These are phyloP conservation scores for Penicillium sp. DNA, from an alignment of 2,329 filamentous ascomycete genomes.

Conservation along the genomic window DNA sequence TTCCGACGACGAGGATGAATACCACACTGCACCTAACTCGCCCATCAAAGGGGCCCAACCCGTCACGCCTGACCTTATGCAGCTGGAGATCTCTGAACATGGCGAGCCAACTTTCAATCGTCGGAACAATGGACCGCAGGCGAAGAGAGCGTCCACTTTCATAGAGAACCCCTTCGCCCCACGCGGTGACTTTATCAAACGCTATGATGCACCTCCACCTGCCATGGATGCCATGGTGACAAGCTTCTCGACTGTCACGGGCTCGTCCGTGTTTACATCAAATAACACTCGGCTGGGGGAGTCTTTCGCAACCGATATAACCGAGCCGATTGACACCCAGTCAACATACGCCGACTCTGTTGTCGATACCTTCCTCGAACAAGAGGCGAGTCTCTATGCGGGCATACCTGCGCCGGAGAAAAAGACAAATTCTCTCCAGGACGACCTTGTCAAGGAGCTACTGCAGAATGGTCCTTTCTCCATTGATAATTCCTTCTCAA, in stretches of 20 bases:
- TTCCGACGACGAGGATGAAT: conserved; percentile 22
- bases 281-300: conserved; percentile 3
- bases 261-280: conserved; percentile 17
- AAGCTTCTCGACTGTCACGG: conserved; percentile 25
- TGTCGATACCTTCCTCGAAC: conserved; percentile 12
- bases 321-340: conserved; percentile 24
- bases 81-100: not conserved
- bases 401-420: conserved; percentile 2
- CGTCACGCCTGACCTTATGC: not conserved
- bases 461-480: conserved; percentile 36
- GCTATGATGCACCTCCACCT: conserved; percentile 16
- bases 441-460: conserved; percentile 28
- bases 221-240: conserved; percentile 7
- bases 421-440: conserved; percentile 10
- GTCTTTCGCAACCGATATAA: conserved; percentile 31
- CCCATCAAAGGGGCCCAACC: conserved; percentile 16
- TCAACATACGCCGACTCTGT: conserved; percentile 28
- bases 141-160: conserved; percentile 3
- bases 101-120: not conserved
- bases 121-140: not conserved
- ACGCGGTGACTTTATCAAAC: conserved; percentile 2
- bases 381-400: conserved; percentile 8
- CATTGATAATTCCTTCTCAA: conserved; percentile 21
- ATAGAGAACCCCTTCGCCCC: conserved; percentile 13
- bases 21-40: conserved; percentile 30